Conservation (phyloP, 345 rosid genomes). For the Eucalyptus cladocalyx region DNA sequence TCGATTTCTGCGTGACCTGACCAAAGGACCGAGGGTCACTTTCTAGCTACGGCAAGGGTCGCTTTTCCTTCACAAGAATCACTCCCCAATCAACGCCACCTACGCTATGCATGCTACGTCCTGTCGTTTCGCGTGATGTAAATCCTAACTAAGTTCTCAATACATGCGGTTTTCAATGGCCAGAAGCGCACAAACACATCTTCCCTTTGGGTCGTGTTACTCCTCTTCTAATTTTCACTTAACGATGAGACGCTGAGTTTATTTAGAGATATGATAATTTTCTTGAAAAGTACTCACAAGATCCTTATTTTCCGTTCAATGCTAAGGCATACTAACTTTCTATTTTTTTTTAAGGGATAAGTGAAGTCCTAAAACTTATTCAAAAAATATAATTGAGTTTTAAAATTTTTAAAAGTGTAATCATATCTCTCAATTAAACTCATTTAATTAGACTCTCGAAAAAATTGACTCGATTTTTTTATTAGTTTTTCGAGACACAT, state of each 20-base stretch:
- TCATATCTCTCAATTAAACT: fast-evolving
- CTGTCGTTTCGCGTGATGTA: not conserved
- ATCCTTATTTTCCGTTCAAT: not conserved
- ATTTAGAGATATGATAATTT: not conserved
- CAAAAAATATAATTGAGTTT: fast-evolving
- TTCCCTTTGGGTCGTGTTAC: not conserved
- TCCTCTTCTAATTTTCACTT: not conserved
- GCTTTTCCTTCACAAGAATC: not conserved
- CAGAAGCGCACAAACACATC: not conserved
- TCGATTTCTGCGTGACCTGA: not conserved
- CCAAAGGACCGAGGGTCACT: not conserved
- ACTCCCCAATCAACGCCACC: not conserved
- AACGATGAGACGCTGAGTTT: not conserved
- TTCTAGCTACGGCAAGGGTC: not conserved
- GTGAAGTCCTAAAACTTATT: fast-evolving
- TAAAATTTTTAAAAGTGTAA: not conserved
- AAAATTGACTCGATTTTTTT: not conserved
- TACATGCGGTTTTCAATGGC: not conserved
- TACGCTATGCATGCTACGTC: not conserved
- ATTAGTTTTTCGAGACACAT: not conserved
- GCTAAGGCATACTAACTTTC: not conserved
- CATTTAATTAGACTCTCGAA: not conserved
- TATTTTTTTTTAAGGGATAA: not conserved
- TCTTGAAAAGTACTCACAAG: not conserved
- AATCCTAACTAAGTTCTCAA: not conserved